phyloP scores from a whole-genome alignment of 768 basidiomycete genomes.

The Galerina marginata region DNA sequence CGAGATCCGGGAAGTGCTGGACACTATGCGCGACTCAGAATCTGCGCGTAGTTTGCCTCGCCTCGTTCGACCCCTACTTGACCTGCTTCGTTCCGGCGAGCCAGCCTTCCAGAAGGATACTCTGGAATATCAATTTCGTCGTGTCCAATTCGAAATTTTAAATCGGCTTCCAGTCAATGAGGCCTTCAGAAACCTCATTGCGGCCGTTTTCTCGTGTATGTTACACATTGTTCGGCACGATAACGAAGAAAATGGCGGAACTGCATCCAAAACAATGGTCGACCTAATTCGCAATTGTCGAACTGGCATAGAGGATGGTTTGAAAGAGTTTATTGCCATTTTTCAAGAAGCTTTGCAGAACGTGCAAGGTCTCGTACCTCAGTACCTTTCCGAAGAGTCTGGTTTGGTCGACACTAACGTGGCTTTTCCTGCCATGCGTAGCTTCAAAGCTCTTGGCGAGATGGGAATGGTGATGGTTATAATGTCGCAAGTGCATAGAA shows the following conservation, averaged over 20 bases:
- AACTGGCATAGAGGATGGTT: constrained; percentile 70
- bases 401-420: constrained; percentile 55
- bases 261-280: constrained; percentile 89
- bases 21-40: constrained; percentile 78
- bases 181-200: constrained; percentile 68
- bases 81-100: constrained; percentile 72
- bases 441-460: constrained; percentile 94
- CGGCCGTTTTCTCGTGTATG: constrained; percentile 77
- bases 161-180: constrained; percentile 88
- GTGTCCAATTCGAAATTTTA: constrained; percentile 85
- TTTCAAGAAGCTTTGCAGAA: constrained; percentile 81
- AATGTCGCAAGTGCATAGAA: constrained; percentile 82
- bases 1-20: constrained; percentile 83
- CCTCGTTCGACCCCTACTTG: constrained; percentile 75
- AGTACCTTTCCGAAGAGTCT: constrained; percentile 76
- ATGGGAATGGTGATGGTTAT: constrained; percentile 92
- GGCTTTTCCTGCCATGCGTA: constrained; percentile 74
- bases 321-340: constrained; percentile 80
- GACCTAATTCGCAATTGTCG: constrained; percentile 86
- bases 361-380: constrained; percentile 72
- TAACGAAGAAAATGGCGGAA: constrained; percentile 94
- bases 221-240: constrained; percentile 84
- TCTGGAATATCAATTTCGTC: constrained; percentile 81
- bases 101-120: constrained; percentile 70
- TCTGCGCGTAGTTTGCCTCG: constrained; percentile 70